Base-by-base conservation (phyloP, 192 early-diverging fungal species). In the Jimgerdemannia lactiflua region DNA sequence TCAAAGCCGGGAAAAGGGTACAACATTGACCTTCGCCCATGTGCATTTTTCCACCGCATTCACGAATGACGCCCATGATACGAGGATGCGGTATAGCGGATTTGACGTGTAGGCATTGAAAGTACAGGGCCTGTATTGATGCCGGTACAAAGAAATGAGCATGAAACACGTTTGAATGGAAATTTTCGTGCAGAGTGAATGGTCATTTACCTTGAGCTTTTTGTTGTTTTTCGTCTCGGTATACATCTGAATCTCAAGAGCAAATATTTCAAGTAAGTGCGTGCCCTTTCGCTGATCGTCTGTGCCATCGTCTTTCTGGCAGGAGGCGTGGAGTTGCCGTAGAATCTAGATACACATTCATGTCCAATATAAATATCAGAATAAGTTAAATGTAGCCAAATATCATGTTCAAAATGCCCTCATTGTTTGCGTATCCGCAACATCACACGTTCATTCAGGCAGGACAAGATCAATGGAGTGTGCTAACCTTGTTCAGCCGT, bases 41-140 rank as follows among this genome's bases (percentile, higher is more conserved):
- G 81, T 96, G 94, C 95, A 99, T 97, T 76, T 98, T 99, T 39
- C 97, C 97, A 42, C 96, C 97, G 78, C 95, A 97, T 86, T 98
- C 96, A 65, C 94, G 91, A 79, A 99, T 98, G 39, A 97, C 91
- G 44, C 96, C 97, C 95, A 97, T 96, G 84, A 97, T 95, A 39
- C 95, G 87, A 64, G 97, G 97, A 77, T 97, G 96, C 4, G 97
- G 95, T 59, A 99, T 97, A 8, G 96, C 97, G 4, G 94, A 96
- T 81, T 93, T 94, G 65, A 99, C 92, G 39, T 85, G 81, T 18
- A 96, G 78, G 77, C 95, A 97, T 79, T 96, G 93, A 76, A 96
- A 90, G 77, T 97, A 99, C 43, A 95, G 85, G 42, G 84, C 88
- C 88, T 91, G 72, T 43, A 29, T 40, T 64, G 8, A 54, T 18